Base-by-base conservation (phyloP, 306 rosid genomes). In the Prinsepia uniflora region DNA sequence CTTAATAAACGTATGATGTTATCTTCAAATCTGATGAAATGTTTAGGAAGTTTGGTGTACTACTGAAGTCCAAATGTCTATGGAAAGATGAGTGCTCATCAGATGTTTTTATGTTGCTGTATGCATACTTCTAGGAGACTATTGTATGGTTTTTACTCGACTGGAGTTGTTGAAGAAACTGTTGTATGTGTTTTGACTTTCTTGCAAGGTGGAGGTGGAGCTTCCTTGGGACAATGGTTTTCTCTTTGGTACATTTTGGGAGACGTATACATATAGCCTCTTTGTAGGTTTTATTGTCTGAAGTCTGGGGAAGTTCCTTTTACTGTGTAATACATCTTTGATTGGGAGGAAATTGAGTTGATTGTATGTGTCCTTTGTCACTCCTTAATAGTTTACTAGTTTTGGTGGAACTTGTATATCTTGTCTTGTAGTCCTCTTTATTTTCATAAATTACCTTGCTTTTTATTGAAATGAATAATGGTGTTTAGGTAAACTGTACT, bases 401-500 rank as follows among this genome's bases (percentile, higher is more conserved):
- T 61, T 61, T 17, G 10, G 24, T 8, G 30, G 58, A 7, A 22
- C 58, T 65, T 45, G 40, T 44, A 10, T 11, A 56, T 56, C 40
- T n/a, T 63, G 7, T 36, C 8, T 13, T 39, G n/a, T 8, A 14
- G 42, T 17, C 62, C 10, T 40, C 43, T 59, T 34, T 34, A 36
- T 59, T 59, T 59, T 55, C 22, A 13, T 20, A 5, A 13, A 4
- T 1, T 41, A 6, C 20, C 46, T 19, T 41, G 6, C 40, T 41
- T 19, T 18, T 18, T 1, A 40, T 17, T 2, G 6, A 40, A 59
- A 34, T 30, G 11, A 34, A 59, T 59, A 59, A 71, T 14, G 55
- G 43, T 50, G 62, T 71, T 11, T 14, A 10, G n/a, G 47, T 66
- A 71, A 76, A 41, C 8, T 62, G 8, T 10, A 65, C 34, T 72